These are phyloP conservation scores for Pythium periplocum DNA, from an alignment of 352 stramenopile species.

Conservation along the genomic window DNA sequence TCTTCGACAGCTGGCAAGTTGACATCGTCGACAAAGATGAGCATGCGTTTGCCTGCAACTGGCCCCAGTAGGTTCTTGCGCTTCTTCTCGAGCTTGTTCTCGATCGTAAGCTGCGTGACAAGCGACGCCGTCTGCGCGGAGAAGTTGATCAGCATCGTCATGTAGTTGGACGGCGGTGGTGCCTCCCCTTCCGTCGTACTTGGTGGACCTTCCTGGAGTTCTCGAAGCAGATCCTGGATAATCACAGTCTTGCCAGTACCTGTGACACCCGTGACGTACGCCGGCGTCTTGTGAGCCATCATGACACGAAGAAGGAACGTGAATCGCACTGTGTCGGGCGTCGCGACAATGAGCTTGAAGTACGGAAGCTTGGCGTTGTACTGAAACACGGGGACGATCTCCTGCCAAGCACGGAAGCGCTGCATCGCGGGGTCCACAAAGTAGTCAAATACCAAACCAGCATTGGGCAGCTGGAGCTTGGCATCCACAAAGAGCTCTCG, in stretches of 20 bases:
- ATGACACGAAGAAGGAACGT: constrained; percentile 31
- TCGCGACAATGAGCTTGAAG: constrained; percentile 59
- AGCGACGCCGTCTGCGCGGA: constrained; percentile 88
- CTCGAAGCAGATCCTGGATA: constrained; percentile 48
- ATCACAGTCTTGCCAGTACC: constrained; percentile 78
- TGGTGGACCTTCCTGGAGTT: constrained; percentile 21
- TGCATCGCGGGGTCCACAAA: constrained; percentile 43
- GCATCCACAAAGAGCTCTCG: constrained; percentile 27
- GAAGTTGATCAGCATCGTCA: constrained; percentile 88
- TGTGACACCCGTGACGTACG: constrained; percentile 74
- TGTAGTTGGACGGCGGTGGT: constrained; percentile 36
- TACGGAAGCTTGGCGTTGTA: constrained; percentile 36
- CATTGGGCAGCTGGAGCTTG: constrained; percentile 27
- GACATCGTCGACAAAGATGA: constrained; percentile 95
- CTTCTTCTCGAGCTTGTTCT: constrained; percentile 94
- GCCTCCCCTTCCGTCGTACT: background rate
- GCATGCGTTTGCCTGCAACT: constrained; percentile 78
- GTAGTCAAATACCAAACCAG: constrained; percentile 62
- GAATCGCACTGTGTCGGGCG: constrained; percentile 41
- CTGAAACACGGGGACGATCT: constrained; percentile 37
- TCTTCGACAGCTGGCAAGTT: constrained; percentile 93
- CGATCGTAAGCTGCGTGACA: constrained; percentile 88
- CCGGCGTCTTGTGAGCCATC: constrained; percentile 38
- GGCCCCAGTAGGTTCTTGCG: constrained; percentile 92
- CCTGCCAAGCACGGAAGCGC: constrained; percentile 24